Conservation (phyloP, 129 eudicot genomes). For the Silybum marianum region DNA sequence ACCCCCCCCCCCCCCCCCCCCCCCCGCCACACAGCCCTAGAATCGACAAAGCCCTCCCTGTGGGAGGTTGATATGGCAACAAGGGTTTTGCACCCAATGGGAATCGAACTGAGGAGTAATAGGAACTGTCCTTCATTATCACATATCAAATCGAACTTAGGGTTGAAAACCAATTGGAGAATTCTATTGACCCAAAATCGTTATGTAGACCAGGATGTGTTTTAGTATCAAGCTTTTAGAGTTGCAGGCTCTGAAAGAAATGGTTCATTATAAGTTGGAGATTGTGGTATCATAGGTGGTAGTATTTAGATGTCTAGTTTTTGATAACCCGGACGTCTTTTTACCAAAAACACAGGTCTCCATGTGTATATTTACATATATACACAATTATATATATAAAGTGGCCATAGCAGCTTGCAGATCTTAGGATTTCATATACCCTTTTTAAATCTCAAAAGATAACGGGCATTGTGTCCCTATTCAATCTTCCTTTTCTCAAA, state of each 20-base stretch:
- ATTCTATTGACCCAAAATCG: constrained; percentile 3
- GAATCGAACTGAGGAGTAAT: not conserved
- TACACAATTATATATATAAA: too few relatives aligned
- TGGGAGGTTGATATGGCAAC: not conserved
- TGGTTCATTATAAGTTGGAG: constrained; percentile 9
- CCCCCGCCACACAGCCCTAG: not conserved
- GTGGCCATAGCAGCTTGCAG: constrained; percentile 17
- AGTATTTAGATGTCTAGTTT: constrained; percentile 6
- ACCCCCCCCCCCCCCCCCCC: too few relatives aligned
- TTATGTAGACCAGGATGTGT: not conserved
- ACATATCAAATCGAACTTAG: not conserved
- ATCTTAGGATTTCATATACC: not conserved
- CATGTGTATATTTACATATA: too few relatives aligned
- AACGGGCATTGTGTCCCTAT: constrained; percentile 12
- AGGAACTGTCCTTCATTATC: not conserved
- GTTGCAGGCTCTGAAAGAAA: constrained; percentile 12
- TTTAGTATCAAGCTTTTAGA: not conserved
- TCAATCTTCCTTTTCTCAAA: not conserved
- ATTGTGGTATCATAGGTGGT: constrained; percentile 10
- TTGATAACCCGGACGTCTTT: too few relatives aligned
- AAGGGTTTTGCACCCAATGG: not conserved
- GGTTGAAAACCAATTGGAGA: not conserved
- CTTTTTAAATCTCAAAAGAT: constrained; percentile 15
- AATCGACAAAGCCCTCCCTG: not conserved
- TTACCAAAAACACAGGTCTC: too few relatives aligned